Evolutionary conservation across 108 stramenopile genomes (phyloP), one percentile per base, ranked within the genome.

Genomic region (Skeletonema grethae): DNA sequence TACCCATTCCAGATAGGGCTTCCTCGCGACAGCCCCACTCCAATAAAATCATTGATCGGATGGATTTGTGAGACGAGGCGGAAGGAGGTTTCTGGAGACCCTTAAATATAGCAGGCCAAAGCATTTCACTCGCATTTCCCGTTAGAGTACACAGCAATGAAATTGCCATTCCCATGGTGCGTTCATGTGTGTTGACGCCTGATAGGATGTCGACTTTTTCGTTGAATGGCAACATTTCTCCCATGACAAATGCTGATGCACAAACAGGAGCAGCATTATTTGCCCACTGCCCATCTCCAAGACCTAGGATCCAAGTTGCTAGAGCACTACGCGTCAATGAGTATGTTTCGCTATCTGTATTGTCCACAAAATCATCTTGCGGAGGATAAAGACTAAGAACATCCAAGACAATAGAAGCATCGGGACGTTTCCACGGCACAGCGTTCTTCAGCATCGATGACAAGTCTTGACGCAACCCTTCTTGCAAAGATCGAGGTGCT

Each of bases 41-140:
- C 0, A 95, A 80, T 36, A 95, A 59, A 18, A 92, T 73, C 38
- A 92, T 64, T 15, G 88, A 75, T 3, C 73, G 77, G 55, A 46
- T 79, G 9, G 82, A 62, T 55, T 59, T 70, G 55, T 8, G 59
- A 22, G 80, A 29, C 20, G 75, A 61, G 28, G 73, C 73, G 13
- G 65, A 28, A 0, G 83, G 76, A 25, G 65, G 58, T 35, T 60
- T 62, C 34, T 82, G 74, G 2, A 95, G 61, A 9, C 91, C 94
- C 67, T 91, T 91, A 57, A 84, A 76, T 7, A 95, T 85, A 4
- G 94, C 91, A 18, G 91, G 91, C 94, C 91, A 92, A 8, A 95
- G 64, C 28, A 89, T 59, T 65, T 76, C 85, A 18, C 85, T 76
- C 7, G 87, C 69, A 38, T 71, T 74, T 12, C 64, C 69, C 1